Percentiles rank a stretch among this genome's conserved stretches.
phyloP scores from a whole-genome alignment of 2,329 filamentous ascomycete genomes.

The Aureobasidium sp. region DNA sequence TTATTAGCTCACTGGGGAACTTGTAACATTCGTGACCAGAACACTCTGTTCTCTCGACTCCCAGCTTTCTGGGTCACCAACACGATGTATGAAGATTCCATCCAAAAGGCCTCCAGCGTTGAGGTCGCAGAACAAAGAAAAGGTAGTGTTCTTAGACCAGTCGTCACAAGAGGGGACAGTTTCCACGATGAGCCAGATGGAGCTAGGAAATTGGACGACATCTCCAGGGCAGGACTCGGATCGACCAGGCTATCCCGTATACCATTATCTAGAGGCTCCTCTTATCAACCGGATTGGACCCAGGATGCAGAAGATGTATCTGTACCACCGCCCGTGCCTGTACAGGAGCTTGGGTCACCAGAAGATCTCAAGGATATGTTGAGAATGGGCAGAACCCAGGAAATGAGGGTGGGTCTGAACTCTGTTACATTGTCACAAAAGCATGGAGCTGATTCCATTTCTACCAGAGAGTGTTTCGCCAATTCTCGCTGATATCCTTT shows the following conservation, averaged over 20 bases:
- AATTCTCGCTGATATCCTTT: constrained; percentile 43
- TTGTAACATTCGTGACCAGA: background rate
- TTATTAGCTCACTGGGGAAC: background rate
- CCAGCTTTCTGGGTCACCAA: background rate
- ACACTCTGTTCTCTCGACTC: background rate
- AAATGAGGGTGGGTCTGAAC: constrained; percentile 32
- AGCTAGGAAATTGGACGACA: background rate
- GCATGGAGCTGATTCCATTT: background rate
- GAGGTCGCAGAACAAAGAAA: background rate
- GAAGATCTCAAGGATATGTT: constrained; percentile 37
- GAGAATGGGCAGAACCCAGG: constrained; percentile 42
- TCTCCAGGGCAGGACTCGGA: background rate
- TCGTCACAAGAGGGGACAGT: background rate
- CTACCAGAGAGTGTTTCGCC: constrained; percentile 40
- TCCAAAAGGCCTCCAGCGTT: background rate
- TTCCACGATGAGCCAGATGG: background rate
- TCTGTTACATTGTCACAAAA: background rate
- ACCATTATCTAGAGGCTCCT: background rate
- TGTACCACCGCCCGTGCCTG: background rate
- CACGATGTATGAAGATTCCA: background rate
- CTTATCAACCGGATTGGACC: background rate
- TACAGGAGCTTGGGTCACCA: background rate
- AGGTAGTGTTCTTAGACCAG: background rate
- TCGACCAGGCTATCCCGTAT: background rate
- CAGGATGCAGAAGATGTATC: background rate